Base-by-base conservation (phyloP, 1,284 basidiomycete genomes). In the Tilletia walkeri region DNA sequence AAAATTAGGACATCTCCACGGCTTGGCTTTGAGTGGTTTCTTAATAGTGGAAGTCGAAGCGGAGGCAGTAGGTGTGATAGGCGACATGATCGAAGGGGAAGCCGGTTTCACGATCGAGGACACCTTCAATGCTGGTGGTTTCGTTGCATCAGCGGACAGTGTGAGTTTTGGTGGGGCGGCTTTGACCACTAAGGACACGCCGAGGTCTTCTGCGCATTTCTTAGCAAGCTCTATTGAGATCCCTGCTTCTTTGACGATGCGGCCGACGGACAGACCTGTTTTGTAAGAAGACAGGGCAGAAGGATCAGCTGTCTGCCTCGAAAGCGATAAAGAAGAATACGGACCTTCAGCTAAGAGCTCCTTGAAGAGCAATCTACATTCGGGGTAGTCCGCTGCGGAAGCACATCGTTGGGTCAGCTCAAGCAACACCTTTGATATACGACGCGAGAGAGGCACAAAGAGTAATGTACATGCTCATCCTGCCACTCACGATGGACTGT, bases 201-300 rank as follows among this genome's bases (percentile, higher is more conserved):
- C 36, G 3, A 63, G 36, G 36, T 63, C 59, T 3, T 38, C 34
- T 10, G 59, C 59, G 10, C 30, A 38, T n/a, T 36, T 9, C 59
- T 20, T 63, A 9, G 59, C 59, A 14, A 63, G 59, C 16, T 63
- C 36, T 4, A 63, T 63, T 3, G 59, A 63, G 7, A 63, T 63
- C 36, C 34, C n/a, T 4, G 14, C 18, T 3, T 63, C 59, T 16
- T 39, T 36, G 14, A 63, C 36, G 34, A 63, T 63, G 36, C 34
- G 34, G 34, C 12, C 59, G 36, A 63, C 34, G 18, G 36, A 16
- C 14, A 63, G 34, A 1, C 59, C 59, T 63, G 38, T 18, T 7
- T 16, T 7, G 50, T n/a, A 7, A 53, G 18, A 53, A 53, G n/a
- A 16, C 9, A 41, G 34, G 20, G n/a, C n/a, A 53, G 1, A 34